Evolutionary conservation across 1,284 basidiomycete species (phyloP).

Genomic region (Papiliotrema laurentii): DNA sequence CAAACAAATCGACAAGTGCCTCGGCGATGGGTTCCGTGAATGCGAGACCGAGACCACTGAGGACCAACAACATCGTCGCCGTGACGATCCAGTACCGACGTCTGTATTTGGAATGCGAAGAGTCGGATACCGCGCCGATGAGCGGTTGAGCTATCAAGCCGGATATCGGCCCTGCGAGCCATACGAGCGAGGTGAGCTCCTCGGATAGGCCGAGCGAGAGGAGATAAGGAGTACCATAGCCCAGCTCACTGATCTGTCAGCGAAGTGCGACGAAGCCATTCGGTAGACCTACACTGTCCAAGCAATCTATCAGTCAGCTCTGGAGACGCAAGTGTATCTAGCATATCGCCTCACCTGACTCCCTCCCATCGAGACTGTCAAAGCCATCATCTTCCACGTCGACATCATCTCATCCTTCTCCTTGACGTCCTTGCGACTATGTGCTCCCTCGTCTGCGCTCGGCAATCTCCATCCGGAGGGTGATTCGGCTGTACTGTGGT

Average conservation of each 20-base stretch:
- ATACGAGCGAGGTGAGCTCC: slow-evolving; percentile 86
- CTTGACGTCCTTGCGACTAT: slow-evolving; percentile 7
- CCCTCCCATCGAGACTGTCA: slow-evolving; percentile 59
- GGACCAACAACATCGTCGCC: slow-evolving; percentile 65
- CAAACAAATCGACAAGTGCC: slow-evolving; percentile 71
- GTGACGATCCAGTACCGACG: slow-evolving; percentile 83
- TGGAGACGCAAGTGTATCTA: no score
- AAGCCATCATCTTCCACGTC: slow-evolving; percentile 47
- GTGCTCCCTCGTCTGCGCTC: slow-evolving; percentile 5
- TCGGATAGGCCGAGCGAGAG: slow-evolving; percentile 84
- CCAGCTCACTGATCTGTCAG: slow-evolving; percentile 48
- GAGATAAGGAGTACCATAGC: slow-evolving; percentile 92
- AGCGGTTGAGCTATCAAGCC: slow-evolving; percentile 92
- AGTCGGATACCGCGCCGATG: slow-evolving; percentile 92
- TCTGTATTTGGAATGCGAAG: slow-evolving; percentile 79
- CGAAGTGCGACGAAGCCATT: not conserved
- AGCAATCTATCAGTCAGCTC: slow-evolving; percentile 27
- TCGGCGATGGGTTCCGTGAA: slow-evolving; percentile 73
- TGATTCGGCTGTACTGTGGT: not conserved
- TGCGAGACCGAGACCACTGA: slow-evolving; percentile 59
- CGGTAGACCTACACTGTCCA: slow-evolving; percentile 36
- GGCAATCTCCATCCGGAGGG: slow-evolving; percentile 3
- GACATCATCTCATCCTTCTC: slow-evolving; percentile 31
- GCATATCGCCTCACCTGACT: slow-evolving; percentile 73
- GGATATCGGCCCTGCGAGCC: slow-evolving; percentile 84